Conservation (phyloP, 2,329 filamentous ascomycete species). For the Neoascochyta sp. region DNA sequence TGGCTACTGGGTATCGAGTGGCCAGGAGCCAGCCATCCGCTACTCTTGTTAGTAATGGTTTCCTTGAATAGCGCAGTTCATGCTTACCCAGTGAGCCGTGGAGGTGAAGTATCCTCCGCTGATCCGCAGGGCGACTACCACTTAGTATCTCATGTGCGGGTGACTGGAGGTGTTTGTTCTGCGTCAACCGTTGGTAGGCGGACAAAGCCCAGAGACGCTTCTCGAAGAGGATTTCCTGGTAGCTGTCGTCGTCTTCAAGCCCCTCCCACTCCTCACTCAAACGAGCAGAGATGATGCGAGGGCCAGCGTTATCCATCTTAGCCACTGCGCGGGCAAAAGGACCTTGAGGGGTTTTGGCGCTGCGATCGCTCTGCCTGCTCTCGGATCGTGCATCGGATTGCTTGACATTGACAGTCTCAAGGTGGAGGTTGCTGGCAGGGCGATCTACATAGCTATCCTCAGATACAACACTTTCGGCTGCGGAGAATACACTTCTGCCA, state of each 20-base stretch:
- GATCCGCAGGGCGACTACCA: constrained; percentile 17
- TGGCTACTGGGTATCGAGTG: constrained; percentile 21
- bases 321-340: constrained; percentile 22
- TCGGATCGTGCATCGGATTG: constrained; percentile 19
- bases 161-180: constrained; percentile 25
- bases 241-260: constrained; percentile 24
- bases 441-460: too few species aligned
- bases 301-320: constrained; percentile 25
- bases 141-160: constrained; percentile 23
- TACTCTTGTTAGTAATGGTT: constrained; percentile 6
- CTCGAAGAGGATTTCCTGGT: constrained; percentile 24
- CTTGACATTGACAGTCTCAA: constrained; percentile 20
- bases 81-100: constrained; percentile 22
- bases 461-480: too few species aligned
- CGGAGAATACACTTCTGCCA: constrained; percentile 13
- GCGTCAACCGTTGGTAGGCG: constrained; percentile 25
- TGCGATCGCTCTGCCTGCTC: constrained; percentile 17
- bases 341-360: constrained; percentile 12
- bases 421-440: constrained; percentile 12
- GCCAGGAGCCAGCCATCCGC: constrained; percentile 28
- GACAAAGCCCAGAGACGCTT: constrained; percentile 27
- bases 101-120: constrained; percentile 22
- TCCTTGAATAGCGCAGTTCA: not conserved
- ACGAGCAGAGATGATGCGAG: constrained; percentile 23
- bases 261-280: constrained; percentile 28